Evolutionary conservation across 2,329 filamentous ascomycete genomes (phyloP).

Genomic region (Colletotrichum salicis): DNA sequence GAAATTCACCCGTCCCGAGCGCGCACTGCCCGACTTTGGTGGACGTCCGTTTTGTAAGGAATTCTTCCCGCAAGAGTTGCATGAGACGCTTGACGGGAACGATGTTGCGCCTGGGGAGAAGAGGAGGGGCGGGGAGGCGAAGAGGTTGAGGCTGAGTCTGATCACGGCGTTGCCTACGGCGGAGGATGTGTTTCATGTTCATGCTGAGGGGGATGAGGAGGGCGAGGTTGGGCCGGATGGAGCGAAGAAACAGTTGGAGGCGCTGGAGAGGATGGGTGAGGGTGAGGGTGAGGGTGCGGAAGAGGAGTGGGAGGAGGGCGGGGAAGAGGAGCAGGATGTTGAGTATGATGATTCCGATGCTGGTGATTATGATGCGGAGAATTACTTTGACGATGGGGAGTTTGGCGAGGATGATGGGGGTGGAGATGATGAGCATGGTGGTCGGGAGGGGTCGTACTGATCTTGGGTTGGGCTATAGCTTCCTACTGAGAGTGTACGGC

Average conservation of each 20-base stretch:
- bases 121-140: conserved; percentile 49
- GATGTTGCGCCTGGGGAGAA: conserved; percentile 43
- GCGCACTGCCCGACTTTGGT: conserved; percentile 65
- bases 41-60: conserved; percentile 61
- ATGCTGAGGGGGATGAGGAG: conserved; percentile 42
- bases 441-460: conserved; percentile 36
- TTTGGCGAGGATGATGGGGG: conserved; percentile 64
- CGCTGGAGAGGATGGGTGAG: conserved; percentile 58
- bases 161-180: conserved; percentile 61
- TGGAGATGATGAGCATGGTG: conserved; percentile 61
- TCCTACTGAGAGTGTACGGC: too few species aligned
- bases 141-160: conserved; percentile 58
- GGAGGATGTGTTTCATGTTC: conserved; percentile 60
- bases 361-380: conserved; percentile 70
- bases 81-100: conserved; percentile 63
- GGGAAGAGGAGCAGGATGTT: conserved; percentile 60
- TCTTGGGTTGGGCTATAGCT: background rate
- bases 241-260: conserved; percentile 53
- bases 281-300: conserved; percentile 62
- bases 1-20: conserved; percentile 61
- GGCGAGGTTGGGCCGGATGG: conserved; percentile 42
- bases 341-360: conserved; percentile 68
- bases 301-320: conserved; percentile 58
- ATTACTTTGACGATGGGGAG: conserved; percentile 69
- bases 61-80: conserved; percentile 67